Evolutionary conservation across 331 rosid species (phyloP).

Genomic region (Quercus tomentella): DNA sequence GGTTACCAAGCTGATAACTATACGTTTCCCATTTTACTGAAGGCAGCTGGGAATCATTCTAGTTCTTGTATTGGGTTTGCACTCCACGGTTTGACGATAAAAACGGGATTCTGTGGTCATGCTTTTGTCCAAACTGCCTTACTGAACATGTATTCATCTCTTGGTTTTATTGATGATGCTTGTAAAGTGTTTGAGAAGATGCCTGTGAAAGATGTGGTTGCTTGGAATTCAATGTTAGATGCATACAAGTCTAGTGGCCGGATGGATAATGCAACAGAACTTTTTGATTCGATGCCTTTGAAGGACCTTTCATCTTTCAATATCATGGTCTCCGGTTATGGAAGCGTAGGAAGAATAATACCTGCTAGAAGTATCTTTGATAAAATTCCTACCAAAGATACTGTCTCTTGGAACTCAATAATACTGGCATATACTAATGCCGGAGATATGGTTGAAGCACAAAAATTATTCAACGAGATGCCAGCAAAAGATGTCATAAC

Average conservation of each 20-base stretch:
- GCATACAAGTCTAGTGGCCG: conserved; percentile 20
- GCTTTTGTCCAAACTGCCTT: conserved; percentile 28
- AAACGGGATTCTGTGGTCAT: conserved; percentile 19
- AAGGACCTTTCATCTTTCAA: conserved; percentile 23
- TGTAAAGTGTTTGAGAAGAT: conserved; percentile 24
- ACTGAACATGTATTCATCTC: not conserved
- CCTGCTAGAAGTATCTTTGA: conserved; percentile 18
- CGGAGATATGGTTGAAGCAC: conserved; percentile 20
- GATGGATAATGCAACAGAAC: conserved; percentile 11
- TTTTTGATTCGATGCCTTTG: conserved; percentile 19
- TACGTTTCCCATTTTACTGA: conserved; percentile 28
- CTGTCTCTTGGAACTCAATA: conserved; percentile 31
- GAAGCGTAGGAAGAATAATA: not conserved
- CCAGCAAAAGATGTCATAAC: conserved; percentile 19
- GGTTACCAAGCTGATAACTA: conserved; percentile 24
- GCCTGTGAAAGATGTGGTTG: conserved; percentile 22
- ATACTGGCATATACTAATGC: conserved; percentile 18
- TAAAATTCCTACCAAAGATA: conserved; percentile 15
- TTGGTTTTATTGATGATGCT: conserved; percentile 4
- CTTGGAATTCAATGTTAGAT: conserved; percentile 32
- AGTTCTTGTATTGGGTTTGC: not conserved
- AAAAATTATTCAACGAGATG: conserved; percentile 1
- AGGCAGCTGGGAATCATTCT: conserved; percentile 16
- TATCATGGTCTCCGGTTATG: conserved; percentile 28
- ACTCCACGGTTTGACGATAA: conserved; percentile 20